phyloP scores from a whole-genome alignment of 257 asterid species.

The Paraleonurus japonicus region DNA sequence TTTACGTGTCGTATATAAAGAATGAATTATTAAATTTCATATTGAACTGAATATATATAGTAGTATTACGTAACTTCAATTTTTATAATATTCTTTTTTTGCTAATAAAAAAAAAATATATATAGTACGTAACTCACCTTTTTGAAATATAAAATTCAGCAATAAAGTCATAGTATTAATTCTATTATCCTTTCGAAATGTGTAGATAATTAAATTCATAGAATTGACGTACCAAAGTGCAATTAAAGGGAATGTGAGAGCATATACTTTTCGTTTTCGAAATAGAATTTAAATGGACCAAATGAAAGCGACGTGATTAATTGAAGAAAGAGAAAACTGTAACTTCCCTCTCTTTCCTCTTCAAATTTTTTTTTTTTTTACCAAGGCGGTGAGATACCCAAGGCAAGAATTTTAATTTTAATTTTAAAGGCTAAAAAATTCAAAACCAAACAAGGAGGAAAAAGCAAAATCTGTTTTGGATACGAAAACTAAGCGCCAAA shows the following conservation, averaged over 20 bases:
- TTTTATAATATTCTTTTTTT: no score
- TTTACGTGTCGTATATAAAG: no score
- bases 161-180: not conserved
- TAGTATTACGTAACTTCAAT: no score
- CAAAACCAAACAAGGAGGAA: not conserved
- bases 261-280: not conserved
- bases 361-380: constrained; percentile 17
- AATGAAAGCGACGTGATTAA: constrained; percentile 24
- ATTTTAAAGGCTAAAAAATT: not conserved
- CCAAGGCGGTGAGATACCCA: not conserved
- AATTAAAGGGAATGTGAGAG: not conserved
- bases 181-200: not conserved
- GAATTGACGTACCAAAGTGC: not conserved
- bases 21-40: not conserved
- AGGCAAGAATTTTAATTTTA: not conserved
- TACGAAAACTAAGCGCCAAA: constrained; percentile 32
- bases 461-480: constrained; percentile 26
- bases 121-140: not conserved
- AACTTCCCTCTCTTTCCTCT: constrained; percentile 31
- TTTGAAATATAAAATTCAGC: not conserved
- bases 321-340: constrained; percentile 21
- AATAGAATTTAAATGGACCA: constrained; percentile 1
- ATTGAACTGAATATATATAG: no score
- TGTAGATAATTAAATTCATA: not conserved
- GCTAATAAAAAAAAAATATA: no score